phyloP scores from a whole-genome alignment of 2,329 filamentous ascomycete species.

The Xylaria polymorpha region DNA sequence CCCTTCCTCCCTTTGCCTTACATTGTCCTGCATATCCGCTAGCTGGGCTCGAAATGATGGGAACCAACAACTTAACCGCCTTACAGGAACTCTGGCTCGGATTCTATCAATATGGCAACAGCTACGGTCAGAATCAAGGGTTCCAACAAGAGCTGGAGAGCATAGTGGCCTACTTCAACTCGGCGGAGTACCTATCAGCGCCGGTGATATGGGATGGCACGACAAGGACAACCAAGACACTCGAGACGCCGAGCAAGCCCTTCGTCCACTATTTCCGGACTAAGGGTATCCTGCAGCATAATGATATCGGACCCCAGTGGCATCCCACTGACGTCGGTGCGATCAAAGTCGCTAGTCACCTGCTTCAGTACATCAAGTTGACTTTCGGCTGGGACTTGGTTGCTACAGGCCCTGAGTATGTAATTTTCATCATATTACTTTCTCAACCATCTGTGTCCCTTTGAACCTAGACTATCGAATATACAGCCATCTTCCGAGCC shows the following conservation, averaged over 20 bases:
- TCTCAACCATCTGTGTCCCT: neutral
- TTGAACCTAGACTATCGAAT: neutral
- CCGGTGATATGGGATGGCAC: conserved; percentile 56
- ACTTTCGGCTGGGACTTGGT: conserved; percentile 67
- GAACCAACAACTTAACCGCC: neutral
- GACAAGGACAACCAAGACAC: conserved; percentile 52
- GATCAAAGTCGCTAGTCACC: conserved; percentile 69
- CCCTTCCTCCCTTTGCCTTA: neutral
- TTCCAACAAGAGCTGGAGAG: conserved; percentile 63
- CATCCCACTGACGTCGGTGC: conserved; percentile 72
- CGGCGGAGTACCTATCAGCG: conserved; percentile 54
- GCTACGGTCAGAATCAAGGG: conserved; percentile 59
- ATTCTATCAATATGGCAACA: conserved; percentile 63
- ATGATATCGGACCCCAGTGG: conserved; percentile 68
- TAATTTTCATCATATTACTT: conserved; percentile 45
- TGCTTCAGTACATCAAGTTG: conserved; percentile 67
- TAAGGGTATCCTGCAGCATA: conserved; percentile 69
- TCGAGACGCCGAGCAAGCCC: conserved; percentile 51
- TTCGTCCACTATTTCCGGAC: conserved; percentile 72
- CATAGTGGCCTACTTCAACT: conserved; percentile 65
- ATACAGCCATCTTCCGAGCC: neutral
- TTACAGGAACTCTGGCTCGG: conserved; percentile 57
- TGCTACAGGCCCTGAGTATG: conserved; percentile 64
- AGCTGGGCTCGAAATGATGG: neutral
- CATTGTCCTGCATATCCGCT: no score